Conservation (phyloP, 2,329 filamentous ascomycete species). For the Lasiodiplodia gonubiensis region DNA sequence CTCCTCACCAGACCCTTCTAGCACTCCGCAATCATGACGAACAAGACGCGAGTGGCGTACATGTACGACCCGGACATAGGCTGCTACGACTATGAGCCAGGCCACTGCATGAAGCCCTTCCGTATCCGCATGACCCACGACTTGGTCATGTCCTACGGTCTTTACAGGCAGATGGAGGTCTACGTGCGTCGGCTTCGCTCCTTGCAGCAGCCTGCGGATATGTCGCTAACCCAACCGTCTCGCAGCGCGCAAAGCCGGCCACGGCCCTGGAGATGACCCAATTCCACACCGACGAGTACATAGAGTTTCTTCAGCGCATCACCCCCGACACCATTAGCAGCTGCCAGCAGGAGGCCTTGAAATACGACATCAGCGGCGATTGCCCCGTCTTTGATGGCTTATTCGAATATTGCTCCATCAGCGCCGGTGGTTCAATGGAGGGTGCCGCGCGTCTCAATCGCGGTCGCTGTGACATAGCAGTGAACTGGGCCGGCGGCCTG, state of each 20-base stretch:
- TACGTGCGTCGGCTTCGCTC: slow-evolving; percentile 75
- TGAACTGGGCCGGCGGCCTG: slow-evolving; percentile 97
- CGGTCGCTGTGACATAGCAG: slow-evolving; percentile 89
- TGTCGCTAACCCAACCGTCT: slow-evolving; percentile 38
- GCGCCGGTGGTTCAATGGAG: slow-evolving; percentile 87
- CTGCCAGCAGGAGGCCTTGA: slow-evolving; percentile 74
- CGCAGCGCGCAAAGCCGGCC: slow-evolving; percentile 53
- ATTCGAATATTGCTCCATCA: slow-evolving; percentile 93
- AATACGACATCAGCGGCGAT: slow-evolving; percentile 75
- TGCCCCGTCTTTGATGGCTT: slow-evolving; percentile 96
- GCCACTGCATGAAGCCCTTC: slow-evolving; percentile 99
- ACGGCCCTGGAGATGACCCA: slow-evolving; percentile 75
- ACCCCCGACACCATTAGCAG: slow-evolving; percentile 74
- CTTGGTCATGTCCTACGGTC: slow-evolving; percentile 90
- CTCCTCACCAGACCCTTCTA: neutral
- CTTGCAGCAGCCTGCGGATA: slow-evolving; percentile 63
- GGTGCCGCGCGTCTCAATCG: slow-evolving; percentile 88
- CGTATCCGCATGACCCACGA: slow-evolving; percentile 93
- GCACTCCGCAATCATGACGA: slow-evolving; percentile 19
- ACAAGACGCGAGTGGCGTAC: slow-evolving; percentile 28
- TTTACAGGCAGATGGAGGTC: slow-evolving; percentile 96
- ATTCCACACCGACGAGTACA: slow-evolving; percentile 73
- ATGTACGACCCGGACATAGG: slow-evolving; percentile 88
- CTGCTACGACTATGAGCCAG: slow-evolving; percentile 94
- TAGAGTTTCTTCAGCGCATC: slow-evolving; percentile 60